phyloP scores from a whole-genome alignment of 768 basidiomycete species.

The Lactifluus rugatus region DNA sequence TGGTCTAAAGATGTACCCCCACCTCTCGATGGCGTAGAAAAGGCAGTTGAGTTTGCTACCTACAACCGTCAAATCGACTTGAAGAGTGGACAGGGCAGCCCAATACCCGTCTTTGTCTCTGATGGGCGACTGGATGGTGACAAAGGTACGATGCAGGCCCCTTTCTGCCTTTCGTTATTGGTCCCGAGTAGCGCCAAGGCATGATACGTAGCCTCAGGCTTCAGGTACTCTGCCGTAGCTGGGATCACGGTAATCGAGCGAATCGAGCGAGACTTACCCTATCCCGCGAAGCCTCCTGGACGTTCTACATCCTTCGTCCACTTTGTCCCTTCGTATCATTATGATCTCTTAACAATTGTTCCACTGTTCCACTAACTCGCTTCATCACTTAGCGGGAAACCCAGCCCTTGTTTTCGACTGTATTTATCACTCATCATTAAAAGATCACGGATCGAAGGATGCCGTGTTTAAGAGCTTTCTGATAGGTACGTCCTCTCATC shows the following conservation, averaged over 20 bases:
- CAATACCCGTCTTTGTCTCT: slow-evolving; percentile 64
- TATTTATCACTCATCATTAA: slow-evolving; percentile 50
- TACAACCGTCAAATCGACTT: slow-evolving; percentile 28
- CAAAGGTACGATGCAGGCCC: slow-evolving; percentile 41
- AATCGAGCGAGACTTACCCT: not conserved
- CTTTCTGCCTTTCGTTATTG: not conserved
- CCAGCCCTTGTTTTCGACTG: slow-evolving; percentile 65
- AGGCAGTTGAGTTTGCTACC: slow-evolving; percentile 50
- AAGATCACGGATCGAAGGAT: slow-evolving; percentile 49
- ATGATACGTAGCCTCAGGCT: not conserved
- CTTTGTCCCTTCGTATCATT: not conserved
- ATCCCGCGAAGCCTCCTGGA: not conserved
- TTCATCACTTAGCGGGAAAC: slow-evolving; percentile 46
- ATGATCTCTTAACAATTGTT: not conserved
- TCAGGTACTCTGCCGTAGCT: not conserved
- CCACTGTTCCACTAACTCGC: not conserved
- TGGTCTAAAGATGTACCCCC: slow-evolving; percentile 62
- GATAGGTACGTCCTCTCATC: slow-evolving; percentile 39
- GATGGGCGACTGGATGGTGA: slow-evolving; percentile 52
- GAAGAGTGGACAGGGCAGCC: slow-evolving; percentile 37
- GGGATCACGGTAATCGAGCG: not conserved
- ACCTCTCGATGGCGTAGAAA: slow-evolving; percentile 52
- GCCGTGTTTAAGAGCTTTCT: slow-evolving; percentile 60
- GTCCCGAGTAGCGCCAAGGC: not conserved
- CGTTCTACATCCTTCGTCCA: not conserved